Base-by-base conservation (phyloP, 768 basidiomycete genomes). In the Vararia minispora region DNA sequence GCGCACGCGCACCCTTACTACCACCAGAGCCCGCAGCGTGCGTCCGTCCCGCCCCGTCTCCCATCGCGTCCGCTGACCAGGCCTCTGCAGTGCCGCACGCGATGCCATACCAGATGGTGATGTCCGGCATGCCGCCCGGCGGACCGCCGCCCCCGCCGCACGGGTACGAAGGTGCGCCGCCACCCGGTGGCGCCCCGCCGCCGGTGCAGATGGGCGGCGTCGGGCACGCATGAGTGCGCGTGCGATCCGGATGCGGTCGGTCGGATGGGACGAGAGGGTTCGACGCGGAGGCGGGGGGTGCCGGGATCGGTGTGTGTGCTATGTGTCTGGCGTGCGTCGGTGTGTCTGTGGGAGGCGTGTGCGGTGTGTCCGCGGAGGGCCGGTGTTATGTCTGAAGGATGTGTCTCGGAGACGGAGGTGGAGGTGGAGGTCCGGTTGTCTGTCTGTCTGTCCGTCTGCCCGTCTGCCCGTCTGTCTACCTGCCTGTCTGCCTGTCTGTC, bases 51-150 rank as follows among this genome's bases (percentile, higher is more conserved):
- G 26, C 13, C 36, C 37, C 26, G 33, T 42, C 30, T 32, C 12
- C 35, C 44, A 25, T 52, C 44, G 50, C 35, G 41, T 42, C 40
- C 29, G 40, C 14, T n/a, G 41, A 35, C 29, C 13, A 5, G 10
- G 22, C 16, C 16, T 26, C 20, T 37, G 46, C 60, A 90, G 87
- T 89, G 56, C 78, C 79, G 59, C 87, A 88, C 50, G 83, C 87
- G 24, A 75, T 84, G 47, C 80, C 83, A 33, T 90, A 89, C 57
- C 79, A 72, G n/a, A 84, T 86, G 81, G 89, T 89, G 84, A 86
- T 87, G 80, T 81, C 77, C 39, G n/a, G n/a, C n/a, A n/a, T n/a
- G n/a, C 82, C 80, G 39, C 79, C 79, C 11, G 76, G 79, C 35
- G 72, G 66, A 41, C 62, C 60, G n/a, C 70, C 64, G 30, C 72